Percentiles rank a stretch among this genome's conserved stretches.
Conservation (phyloP, 768 basidiomycete genomes). For the Goffeauzyma gilvescens region DNA sequence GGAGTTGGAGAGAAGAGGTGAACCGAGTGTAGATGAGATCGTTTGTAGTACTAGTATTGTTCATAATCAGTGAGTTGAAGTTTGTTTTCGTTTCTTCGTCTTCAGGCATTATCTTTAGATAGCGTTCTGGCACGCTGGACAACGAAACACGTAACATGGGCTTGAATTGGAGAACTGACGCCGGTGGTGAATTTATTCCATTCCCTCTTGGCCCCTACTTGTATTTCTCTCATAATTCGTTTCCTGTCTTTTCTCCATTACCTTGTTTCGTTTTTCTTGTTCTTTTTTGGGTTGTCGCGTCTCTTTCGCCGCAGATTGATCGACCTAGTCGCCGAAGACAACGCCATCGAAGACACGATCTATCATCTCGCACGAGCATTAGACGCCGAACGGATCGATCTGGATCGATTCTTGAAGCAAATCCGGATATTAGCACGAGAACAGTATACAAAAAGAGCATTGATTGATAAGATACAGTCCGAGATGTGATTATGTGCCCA, state of each 20-base stretch:
- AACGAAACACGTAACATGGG: too few relatives aligned
- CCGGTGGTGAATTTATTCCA: too few relatives aligned
- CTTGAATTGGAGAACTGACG: too few relatives aligned
- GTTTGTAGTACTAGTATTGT: slow-evolving; percentile 91
- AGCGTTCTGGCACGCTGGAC: too few relatives aligned
- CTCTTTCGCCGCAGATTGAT: slow-evolving; percentile 63
- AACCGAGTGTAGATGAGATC: slow-evolving; percentile 88
- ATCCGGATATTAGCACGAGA: slow-evolving; percentile 78
- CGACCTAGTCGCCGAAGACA: slow-evolving; percentile 96
- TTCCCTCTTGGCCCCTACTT: too few relatives aligned
- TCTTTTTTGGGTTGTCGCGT: too few relatives aligned
- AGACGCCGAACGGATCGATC: slow-evolving; percentile 61
- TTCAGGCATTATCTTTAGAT: too few relatives aligned
- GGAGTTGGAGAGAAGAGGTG: slow-evolving; percentile 63
- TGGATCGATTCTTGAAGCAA: slow-evolving; percentile 74
- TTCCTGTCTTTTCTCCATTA: too few relatives aligned
- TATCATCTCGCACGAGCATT: slow-evolving; percentile 89
- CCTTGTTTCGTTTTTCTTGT: too few relatives aligned
- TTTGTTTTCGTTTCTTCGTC: neutral
- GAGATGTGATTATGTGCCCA: too few relatives aligned
- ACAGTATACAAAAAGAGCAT: slow-evolving; percentile 89
- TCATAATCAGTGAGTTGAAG: slow-evolving; percentile 65
- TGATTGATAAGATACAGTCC: slow-evolving; percentile 65
- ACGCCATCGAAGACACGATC: slow-evolving; percentile 92
- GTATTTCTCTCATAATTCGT: too few relatives aligned